Evolutionary conservation across 805 yeast species (phyloP), one percentile per base, ranked within the genome.

Genomic region (Saccharomyces eubayanus): DNA sequence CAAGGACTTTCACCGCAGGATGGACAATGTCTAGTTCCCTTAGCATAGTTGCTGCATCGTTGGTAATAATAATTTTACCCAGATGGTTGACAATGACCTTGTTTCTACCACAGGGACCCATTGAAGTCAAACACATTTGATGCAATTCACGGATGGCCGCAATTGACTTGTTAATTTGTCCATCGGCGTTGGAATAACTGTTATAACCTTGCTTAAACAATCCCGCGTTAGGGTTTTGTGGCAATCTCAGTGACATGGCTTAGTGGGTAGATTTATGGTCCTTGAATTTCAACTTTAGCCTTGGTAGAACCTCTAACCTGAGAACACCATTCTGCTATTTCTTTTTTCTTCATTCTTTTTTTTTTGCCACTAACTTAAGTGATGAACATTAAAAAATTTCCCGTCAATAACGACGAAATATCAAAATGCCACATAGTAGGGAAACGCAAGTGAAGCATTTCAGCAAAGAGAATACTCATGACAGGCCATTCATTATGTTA

Each of bases 41-140:
- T 56, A 94, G 77, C 85, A 94, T 94, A 6, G 99, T 94, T 41
- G 97, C 97, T n/a, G 98, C 97, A 70, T 94, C 99, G 62, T 89
- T 89, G 46, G 98, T 94, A 57, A 94, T 82, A 69, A 90, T 89
- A 27, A 89, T 85, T 67, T 85, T 89, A 55, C 89, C 90, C 60
- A 88, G 73, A 63, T 88, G 81, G 73, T 92, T 92, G 53, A 94
- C 96, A 62, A 94, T 86, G 70, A 94, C 89, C 79, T 94, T 94
- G 72, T 91, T 94, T 66, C 97, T 81, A 51, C 99, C 99, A 72
- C 96, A 87, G 56, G 99, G 99, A 6, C 99, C 99, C 76, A 94
- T 87, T 11, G 97, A 89, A 1, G 97, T 90, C 55, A 91, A 79
- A 57, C 95, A 89, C 82, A 92, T 90, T 52, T 84, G 81, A 57